Conservation (phyloP, 306 rosid species). For the Inga oerstediana region DNA sequence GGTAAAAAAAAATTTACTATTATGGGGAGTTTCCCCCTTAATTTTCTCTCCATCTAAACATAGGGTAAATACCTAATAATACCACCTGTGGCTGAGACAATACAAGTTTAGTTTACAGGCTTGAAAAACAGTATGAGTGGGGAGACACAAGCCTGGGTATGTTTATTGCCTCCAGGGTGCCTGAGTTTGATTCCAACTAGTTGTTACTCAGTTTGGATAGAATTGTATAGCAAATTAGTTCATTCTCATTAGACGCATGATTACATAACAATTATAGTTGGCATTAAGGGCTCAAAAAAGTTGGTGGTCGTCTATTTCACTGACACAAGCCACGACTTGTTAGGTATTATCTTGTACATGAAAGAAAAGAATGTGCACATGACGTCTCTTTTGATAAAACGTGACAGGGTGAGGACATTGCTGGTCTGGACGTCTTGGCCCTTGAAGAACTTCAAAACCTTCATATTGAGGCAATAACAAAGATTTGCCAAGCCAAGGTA, state of each 20-base stretch:
- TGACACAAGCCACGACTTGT: background rate
- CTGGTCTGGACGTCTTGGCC: conserved; percentile 56
- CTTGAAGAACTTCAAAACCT: conserved; percentile 80
- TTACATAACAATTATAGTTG: too few species aligned
- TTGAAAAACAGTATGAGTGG: background rate
- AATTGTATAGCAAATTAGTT: background rate
- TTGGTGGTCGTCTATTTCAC: background rate
- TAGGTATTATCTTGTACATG: background rate
- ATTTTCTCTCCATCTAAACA: too few species aligned
- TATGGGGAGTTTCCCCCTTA: too few species aligned
- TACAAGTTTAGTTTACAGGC: conserved; percentile 1
- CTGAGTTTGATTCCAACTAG: background rate
- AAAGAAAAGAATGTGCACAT: conserved; percentile 14
- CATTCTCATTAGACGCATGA: background rate
- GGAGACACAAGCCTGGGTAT: background rate
- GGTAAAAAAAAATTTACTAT: too few species aligned
- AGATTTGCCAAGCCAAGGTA: conserved; percentile 78
- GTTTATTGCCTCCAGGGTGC: background rate
- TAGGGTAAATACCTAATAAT: conserved; percentile 3
- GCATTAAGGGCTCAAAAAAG: background rate
- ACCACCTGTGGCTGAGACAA: background rate
- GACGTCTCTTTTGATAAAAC: conserved; percentile 10
- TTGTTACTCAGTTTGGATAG: background rate
- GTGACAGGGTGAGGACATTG: conserved; percentile 64
- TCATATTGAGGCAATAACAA: conserved; percentile 77